Evolutionary conservation across 805 yeast species (phyloP), one percentile per base, ranked within the genome.

Genomic region (Myxozyma lipomycoides): DNA sequence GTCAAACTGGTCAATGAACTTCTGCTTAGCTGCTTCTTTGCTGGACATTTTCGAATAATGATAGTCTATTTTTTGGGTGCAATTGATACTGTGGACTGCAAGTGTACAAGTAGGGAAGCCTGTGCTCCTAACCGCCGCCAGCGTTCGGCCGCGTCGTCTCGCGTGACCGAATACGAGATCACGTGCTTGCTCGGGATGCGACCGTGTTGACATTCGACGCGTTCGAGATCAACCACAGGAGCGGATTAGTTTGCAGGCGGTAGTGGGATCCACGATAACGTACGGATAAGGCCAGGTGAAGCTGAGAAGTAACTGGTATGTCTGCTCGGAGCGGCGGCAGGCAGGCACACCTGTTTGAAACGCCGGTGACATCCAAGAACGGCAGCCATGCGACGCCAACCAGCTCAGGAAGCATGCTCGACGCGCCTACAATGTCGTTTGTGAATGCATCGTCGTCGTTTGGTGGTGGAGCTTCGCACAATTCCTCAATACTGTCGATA

Each of bases 1-100:
- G 57, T 91, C 95, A 71, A 91, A 89, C 43, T 81, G 82, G 19
- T 70, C 72, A 37, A 55, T 40, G 43, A 54, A 54, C 37, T 52
- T 54, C 30, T 47, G 39, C 41, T 48, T 54, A 22, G 46, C 53
- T 21, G 58, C 58, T 24, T 47, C 58, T 40, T 50, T 53, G 46
- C 45, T 50, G 26, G 52, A 44, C 56, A 51, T 50, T 38, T 12
- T 10, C 18, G 15, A 10, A 28, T 10, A 10, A 15, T 10, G 34
- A n/a, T n/a, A n/a, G n/a, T n/a, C n/a, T n/a, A n/a, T n/a, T n/a
- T 28, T 28, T 10, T 28, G 15, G 10, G 15, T 10, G 34, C 34
- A 28, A 28, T 28, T 28, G 34, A 28, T 28, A 28, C 34, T 10
- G 34, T 28, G 34, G 15, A 28, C 15, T 28, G 34, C 15, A 10